These are phyloP conservation scores for Ganoderma resinaceum DNA, from an alignment of 1,284 basidiomycete genomes.

Conservation along the genomic window DNA sequence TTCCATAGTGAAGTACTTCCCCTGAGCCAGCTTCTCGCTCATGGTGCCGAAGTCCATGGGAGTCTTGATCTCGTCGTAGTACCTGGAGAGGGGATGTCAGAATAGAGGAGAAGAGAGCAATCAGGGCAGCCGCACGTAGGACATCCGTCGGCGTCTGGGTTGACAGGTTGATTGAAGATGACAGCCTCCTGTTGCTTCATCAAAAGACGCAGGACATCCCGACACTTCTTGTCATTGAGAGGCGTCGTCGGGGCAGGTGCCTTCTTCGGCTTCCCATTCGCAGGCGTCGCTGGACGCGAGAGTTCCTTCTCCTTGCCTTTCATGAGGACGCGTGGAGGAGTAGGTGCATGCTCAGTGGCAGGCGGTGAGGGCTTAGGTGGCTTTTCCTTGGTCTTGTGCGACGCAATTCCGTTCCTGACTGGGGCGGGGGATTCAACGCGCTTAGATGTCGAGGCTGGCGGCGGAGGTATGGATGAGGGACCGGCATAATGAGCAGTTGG, in stretches of 20 bases:
- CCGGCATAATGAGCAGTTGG: conserved; percentile 37
- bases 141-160: conserved; percentile 84
- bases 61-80: conserved; percentile 90
- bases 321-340: conserved; percentile 38
- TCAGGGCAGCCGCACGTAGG: conserved; percentile 71
- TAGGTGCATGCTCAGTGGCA: conserved; percentile 37
- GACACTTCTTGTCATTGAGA: conserved; percentile 83
- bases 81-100: conserved; percentile 54
- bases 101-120: conserved; percentile 16
- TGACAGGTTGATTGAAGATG: conserved; percentile 89
- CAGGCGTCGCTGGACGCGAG: conserved; percentile 38
- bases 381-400: conserved; percentile 44
- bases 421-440: conserved; percentile 18
- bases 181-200: conserved; percentile 72
- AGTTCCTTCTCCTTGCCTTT: conserved; percentile 67
- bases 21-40: conserved; percentile 68
- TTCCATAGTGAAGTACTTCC: conserved; percentile 81
- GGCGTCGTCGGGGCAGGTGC: conserved; percentile 50
- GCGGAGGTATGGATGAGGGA: conserved; percentile 30
- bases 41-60: conserved; percentile 98
- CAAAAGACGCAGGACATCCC: conserved; percentile 72
- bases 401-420: conserved; percentile 27
- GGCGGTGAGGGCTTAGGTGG: conserved; percentile 41
- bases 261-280: conserved; percentile 52
- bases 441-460: conserved; percentile 24